Base-by-base conservation (phyloP, 1,284 basidiomycete species). In the Boletellus deceptivus region DNA sequence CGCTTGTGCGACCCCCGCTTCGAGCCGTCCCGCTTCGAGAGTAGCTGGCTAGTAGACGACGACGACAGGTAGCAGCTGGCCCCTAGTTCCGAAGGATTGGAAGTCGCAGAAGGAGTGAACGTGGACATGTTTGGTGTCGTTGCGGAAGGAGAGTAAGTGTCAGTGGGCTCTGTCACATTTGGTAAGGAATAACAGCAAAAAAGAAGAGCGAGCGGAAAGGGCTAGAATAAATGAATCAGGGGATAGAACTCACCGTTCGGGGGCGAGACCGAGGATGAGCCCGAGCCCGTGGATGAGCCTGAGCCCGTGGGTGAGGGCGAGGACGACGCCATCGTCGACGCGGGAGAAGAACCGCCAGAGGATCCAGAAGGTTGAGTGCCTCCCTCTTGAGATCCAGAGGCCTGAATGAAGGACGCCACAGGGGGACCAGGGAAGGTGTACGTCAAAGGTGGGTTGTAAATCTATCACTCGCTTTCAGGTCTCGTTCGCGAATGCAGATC, bases 341-440 rank as follows among this genome's bases (percentile, higher is more conserved):
- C 50, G 24, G 54, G 18, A 14, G 62, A 62, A 38, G 62, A 52
- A 14, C 46, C 54, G 27, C 43, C 37, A n/a, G 33, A 1, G 37
- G 54, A 49, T n/a, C 42, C 54, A 38, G 64, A 53, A 7, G 64
- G 53, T 37, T 67, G 58, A 43, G 49, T 41, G 2, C 59, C 53
- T 29, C 29, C 29, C 9, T 29, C 10, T 29, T 29, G 29, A 10
- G 29, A 29, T 29, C 29, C 29, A 29, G 10, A 11, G 29, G 29
- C 11, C 29, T 29, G 29, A 24, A 59, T 64, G 16, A 71, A 62
- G 35, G 59, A 53, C 29, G 69, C 57, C n/a, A 75, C 55, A 34
- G 62, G 24, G 5, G 68, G 72, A 2, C 75, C 75, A 17, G 75
- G 75, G 63, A 75, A 77, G 5, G 34, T 50, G 49, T 78, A 76